phyloP scores from a whole-genome alignment of 257 asterid genomes.

The Solanum corneliomulleri region DNA sequence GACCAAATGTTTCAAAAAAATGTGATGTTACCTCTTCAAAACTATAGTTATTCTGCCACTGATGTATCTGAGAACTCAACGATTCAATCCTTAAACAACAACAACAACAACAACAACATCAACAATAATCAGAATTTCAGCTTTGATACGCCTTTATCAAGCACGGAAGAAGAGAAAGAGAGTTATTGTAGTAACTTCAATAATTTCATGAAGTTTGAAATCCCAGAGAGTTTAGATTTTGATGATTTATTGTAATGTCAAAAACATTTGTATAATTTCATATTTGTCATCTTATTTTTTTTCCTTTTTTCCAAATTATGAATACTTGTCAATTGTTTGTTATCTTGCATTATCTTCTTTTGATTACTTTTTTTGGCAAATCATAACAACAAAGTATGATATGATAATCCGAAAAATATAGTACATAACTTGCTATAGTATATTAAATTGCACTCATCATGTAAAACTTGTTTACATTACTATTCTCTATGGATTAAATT shows the following conservation, averaged over 20 bases:
- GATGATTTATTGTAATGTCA: conserved; percentile 18
- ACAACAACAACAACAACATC: background rate
- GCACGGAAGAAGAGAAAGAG: conserved; percentile 32
- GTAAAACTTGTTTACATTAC: too few relatives aligned
- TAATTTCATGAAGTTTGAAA: conserved; percentile 27
- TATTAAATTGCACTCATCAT: too few relatives aligned
- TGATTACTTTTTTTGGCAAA: background rate
- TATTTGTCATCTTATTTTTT: background rate
- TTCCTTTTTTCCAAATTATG: background rate
- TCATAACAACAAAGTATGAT: background rate
- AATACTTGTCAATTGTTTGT: background rate
- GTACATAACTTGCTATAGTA: background rate
- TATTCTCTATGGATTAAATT: too few relatives aligned
- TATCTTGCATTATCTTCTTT: background rate
- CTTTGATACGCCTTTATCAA: conserved; percentile 21
- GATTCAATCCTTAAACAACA: background rate
- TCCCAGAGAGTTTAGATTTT: conserved; percentile 27
- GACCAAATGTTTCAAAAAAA: background rate
- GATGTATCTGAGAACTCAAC: conserved; percentile 29
- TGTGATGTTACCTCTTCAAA: background rate
- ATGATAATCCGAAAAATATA: background rate
- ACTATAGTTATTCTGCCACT: background rate
- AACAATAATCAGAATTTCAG: background rate
- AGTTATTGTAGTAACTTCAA: conserved; percentile 19
- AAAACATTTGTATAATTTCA: background rate